phyloP scores from a whole-genome alignment of 2,329 filamentous ascomycete species.

The Daldinia sp. region DNA sequence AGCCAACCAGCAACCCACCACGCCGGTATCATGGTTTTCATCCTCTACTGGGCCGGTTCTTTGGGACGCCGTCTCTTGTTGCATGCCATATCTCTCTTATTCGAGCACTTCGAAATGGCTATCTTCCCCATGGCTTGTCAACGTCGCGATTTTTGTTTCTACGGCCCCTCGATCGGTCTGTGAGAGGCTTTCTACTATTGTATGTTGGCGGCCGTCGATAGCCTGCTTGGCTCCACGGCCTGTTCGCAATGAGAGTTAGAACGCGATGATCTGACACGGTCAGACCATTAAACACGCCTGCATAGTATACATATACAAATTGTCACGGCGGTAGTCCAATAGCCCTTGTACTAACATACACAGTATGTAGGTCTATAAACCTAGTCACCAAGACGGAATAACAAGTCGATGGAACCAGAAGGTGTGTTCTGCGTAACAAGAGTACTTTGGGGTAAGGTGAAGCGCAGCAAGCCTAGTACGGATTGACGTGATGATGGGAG shows the following conservation, averaged over 20 bases:
- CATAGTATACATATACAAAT: conserved; percentile 7
- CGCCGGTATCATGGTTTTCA: conserved; percentile 32
- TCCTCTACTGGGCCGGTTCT: conserved; percentile 30
- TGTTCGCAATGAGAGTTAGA: conserved; percentile 16
- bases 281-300: conserved; percentile 27
- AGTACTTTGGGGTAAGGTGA: conserved; percentile 23
- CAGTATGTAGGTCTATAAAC: conserved; percentile 19
- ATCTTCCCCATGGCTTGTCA: conserved; percentile 9
- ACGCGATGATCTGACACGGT: conserved; percentile 33
- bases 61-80: conserved; percentile 31
- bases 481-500: conserved; percentile 35
- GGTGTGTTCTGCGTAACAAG: conserved; percentile 31
- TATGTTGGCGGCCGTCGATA: conserved; percentile 31
- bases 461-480: conserved; percentile 11
- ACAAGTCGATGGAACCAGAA: conserved; percentile 31
- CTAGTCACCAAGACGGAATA: conserved; percentile 11
- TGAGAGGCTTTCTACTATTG: conserved; percentile 12
- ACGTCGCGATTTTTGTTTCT: conserved; percentile 17
- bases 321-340: conserved; percentile 1
- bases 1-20: conserved; percentile 32
- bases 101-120: conserved; percentile 11
- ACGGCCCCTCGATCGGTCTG: conserved; percentile 14
- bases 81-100: conserved; percentile 23
- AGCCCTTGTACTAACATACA: conserved; percentile 21
- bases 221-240: conserved; percentile 24